phyloP scores from a whole-genome alignment of 345 rosid genomes.

The Diplotaxis tenuifolia region DNA sequence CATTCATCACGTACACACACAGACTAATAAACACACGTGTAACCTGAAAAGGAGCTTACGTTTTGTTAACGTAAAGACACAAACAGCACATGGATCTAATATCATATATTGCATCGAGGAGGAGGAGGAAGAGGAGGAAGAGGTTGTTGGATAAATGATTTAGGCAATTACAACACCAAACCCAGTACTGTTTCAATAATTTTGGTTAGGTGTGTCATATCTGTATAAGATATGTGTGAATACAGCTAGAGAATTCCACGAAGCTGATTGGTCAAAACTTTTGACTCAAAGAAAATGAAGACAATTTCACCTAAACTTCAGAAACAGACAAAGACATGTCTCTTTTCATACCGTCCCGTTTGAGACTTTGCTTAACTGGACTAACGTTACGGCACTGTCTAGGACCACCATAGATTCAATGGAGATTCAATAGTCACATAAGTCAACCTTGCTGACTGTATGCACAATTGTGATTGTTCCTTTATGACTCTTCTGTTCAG shows the following conservation, averaged over 20 bases:
- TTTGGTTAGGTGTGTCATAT: slow-evolving; percentile 22
- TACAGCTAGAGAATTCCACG: slow-evolving; percentile 17
- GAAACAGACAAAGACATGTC: neutral
- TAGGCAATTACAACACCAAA: slow-evolving; percentile 19
- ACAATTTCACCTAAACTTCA: neutral
- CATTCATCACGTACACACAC: neutral
- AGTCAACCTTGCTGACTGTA: slow-evolving; percentile 10
- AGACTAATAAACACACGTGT: slow-evolving; percentile 11
- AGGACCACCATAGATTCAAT: slow-evolving; percentile 17
- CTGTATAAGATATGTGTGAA: neutral
- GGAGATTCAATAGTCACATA: neutral
- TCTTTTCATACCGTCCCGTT: slow-evolving; percentile 10
- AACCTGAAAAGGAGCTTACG: neutral
- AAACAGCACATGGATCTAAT: neutral
- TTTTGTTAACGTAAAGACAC: slow-evolving; percentile 19
- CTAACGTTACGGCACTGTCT: neutral
- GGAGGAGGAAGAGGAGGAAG: neutral
- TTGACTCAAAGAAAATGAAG: slow-evolving; percentile 1
- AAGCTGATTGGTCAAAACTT: slow-evolving; percentile 14
- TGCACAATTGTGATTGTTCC: neutral
- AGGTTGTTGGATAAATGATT: slow-evolving; percentile 15
- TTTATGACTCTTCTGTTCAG: neutral
- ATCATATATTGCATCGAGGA: neutral
- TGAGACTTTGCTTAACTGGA: slow-evolving; percentile 7
- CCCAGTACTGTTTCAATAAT: slow-evolving; percentile 5